Evolutionary conservation across 1,284 basidiomycete species (phyloP), one percentile per base, ranked within the genome.

Genomic region (Schizophyllum commune): DNA sequence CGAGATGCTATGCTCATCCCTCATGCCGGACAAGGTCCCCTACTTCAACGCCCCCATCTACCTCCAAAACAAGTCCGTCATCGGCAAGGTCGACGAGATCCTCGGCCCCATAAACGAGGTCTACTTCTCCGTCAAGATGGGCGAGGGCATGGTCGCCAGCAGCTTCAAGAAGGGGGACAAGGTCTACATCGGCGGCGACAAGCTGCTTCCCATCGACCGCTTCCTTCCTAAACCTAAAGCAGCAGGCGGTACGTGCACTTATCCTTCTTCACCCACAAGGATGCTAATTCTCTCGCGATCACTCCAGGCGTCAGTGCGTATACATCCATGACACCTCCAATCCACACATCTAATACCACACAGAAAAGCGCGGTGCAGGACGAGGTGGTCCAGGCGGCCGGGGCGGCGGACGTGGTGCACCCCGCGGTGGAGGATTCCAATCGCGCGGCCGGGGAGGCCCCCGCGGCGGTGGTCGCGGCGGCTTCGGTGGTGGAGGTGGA

Each of bases 1-100:
- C 65, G 96, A 99, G 74, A 98, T 99, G 96, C 80, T 99, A 61
- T 99, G 97, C 76, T 81, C 88, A 9, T 94, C 94, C 11, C 78
- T 87, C 47, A 85, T 94, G 72, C 78, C 88, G 1, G 88, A 94
- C 75, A 96, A 93, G 79, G 92, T 99, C 15, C 97, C 97, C 0
- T 97, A 97, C 78, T 99, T 99, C 82, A 99, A 99, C 75, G 96
- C 97, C 0, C 96, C 97, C 60, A 97, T 99, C 73, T 99, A 98
- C 76, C 85, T 99, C 58, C 89, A 94, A 80, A 99, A 99, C 79
- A 99, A 98, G 79, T 94, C 95, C 8, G 85, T 86, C 64, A 94
- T 98, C 65, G 95, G 95, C 65, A 96, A 96, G 75, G 91, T 98
- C 51, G 95, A 98, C 75, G 95, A 98, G 75, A 97, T 98, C 65